Evolutionary conservation across 1,284 basidiomycete genomes (phyloP), one percentile per base, ranked within the genome.

Genomic region (Entoloma clypeatum): DNA sequence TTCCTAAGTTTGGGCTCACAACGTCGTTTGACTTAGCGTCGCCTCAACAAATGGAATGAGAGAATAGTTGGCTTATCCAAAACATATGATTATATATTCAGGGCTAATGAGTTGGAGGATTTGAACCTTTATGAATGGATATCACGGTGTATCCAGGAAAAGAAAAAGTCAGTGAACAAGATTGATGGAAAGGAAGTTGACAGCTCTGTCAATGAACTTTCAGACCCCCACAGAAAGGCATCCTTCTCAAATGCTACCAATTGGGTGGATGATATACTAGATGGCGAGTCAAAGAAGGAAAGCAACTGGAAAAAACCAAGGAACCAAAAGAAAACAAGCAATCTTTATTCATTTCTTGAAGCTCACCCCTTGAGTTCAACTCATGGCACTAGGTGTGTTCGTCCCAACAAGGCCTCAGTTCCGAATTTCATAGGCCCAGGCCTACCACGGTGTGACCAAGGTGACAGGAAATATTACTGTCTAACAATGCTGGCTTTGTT

Each of bases 91-190:
- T 53, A 56, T 44, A 47, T 52, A 5, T 36, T 14, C 17, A 25
- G 55, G 4, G 40, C 52, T 11, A 7, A 8, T 10, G 38, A 42
- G 9, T 35, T 54, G 11, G 45, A 36, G 9, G 45, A 13, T 8
- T 40, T 31, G 14, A 54, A 14, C 35, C 13, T 43, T 14, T 57
- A 58, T 54, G 50, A 56, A 16, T 60, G 50, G 50, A 43, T 52
- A 23, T 14, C 28, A 11, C 24, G 39, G 16, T 53, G 31, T 25
- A 36, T 47, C 29, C 14, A 39, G n/a, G 19, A 22, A 28, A 24
- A 39, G 18, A 25, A 5, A 11, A 33, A 26, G 27, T 4, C 16
- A 11, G 4, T 11, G 16, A 36, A 17, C 9, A 23, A 11, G 28
- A 28, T 16, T 13, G 29, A 34, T 33, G 11, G 5, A 25, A 41